Conservation (phyloP, 805 yeast species). For the Huiozyma naganishii region DNA sequence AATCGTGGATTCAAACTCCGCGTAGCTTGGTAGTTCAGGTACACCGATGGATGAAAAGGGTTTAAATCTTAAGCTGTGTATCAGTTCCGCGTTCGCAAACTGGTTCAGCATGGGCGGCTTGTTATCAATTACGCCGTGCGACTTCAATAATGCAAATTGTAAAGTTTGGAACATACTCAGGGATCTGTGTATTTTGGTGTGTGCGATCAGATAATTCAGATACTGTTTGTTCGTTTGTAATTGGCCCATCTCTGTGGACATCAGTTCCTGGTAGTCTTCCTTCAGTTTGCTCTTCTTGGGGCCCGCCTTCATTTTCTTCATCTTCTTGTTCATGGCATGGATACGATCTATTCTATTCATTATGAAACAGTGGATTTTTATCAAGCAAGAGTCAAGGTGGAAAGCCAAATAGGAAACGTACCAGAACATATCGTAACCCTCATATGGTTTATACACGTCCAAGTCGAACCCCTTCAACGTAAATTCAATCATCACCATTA, state of each 20-base stretch:
- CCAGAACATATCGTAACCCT: constrained; percentile 59
- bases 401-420: constrained; percentile 43
- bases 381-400: constrained; percentile 36
- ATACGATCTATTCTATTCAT: constrained; percentile 27
- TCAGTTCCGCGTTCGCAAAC: constrained; percentile 20
- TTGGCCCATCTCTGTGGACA: constrained; percentile 29
- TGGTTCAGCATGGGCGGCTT: constrained; percentile 18
- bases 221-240: constrained; percentile 21
- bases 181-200: constrained; percentile 18
- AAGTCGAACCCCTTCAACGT: constrained; percentile 65
- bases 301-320: constrained; percentile 41
- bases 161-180: constrained; percentile 27
- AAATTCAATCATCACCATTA: constrained; percentile 63
- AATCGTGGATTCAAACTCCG: constrained; percentile 15
- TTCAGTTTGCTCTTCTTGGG: constrained; percentile 36
- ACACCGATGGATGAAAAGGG: constrained; percentile 72
- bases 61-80: constrained; percentile 57
- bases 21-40: constrained; percentile 51
- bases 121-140: constrained; percentile 17
- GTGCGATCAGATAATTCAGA: constrained; percentile 18
- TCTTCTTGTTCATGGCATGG: constrained; percentile 28
- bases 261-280: constrained; percentile 24
- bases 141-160: constrained; percentile 23
- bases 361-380: constrained; percentile 27
- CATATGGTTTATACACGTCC: constrained; percentile 63